These are phyloP conservation scores for Protomyces arabidopsidicola DNA, from an alignment of 1,139 yeast genomes.

Conservation along the genomic window DNA sequence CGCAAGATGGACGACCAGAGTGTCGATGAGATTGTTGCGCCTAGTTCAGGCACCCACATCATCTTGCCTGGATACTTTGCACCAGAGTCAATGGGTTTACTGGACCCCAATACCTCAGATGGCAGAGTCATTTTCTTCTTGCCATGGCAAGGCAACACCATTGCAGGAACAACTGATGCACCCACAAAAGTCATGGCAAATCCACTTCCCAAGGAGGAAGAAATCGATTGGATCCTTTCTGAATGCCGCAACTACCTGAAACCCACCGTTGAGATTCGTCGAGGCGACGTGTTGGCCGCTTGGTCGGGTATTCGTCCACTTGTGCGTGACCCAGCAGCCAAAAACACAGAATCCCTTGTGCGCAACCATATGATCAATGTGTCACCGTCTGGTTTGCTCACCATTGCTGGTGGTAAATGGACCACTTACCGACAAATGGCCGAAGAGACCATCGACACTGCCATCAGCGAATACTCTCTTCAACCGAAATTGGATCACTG, in stretches of 20 bases:
- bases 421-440: constrained; percentile 98
- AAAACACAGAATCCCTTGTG: constrained; percentile 71
- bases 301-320: constrained; percentile 97
- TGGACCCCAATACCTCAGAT: constrained; percentile 88
- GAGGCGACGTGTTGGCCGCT: constrained; percentile 88
- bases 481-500: constrained; percentile 41
- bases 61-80: constrained; percentile 89
- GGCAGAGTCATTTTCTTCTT: constrained; percentile 96
- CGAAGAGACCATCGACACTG: constrained; percentile 79
- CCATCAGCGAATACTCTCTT: constrained; percentile 52
- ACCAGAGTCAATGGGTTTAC: constrained; percentile 79
- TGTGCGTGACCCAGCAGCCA: constrained; percentile 75
- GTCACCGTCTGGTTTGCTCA: constrained; percentile 68
- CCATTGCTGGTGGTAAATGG: constrained; percentile 98
- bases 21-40: constrained; percentile 76
- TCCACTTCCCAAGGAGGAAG: constrained; percentile 85
- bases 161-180: constrained; percentile 92
- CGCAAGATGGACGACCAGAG: constrained; percentile 71
- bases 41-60: constrained; percentile 90
- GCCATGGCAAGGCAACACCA: constrained; percentile 97
- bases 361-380: constrained; percentile 79
- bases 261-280: constrained; percentile 71
- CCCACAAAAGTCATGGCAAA: constrained; percentile 59
- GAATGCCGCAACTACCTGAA: constrained; percentile 82
- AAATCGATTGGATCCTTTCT: constrained; percentile 77